Conservation (phyloP, 768 basidiomycete genomes). For the Pisolithus orientalis region DNA sequence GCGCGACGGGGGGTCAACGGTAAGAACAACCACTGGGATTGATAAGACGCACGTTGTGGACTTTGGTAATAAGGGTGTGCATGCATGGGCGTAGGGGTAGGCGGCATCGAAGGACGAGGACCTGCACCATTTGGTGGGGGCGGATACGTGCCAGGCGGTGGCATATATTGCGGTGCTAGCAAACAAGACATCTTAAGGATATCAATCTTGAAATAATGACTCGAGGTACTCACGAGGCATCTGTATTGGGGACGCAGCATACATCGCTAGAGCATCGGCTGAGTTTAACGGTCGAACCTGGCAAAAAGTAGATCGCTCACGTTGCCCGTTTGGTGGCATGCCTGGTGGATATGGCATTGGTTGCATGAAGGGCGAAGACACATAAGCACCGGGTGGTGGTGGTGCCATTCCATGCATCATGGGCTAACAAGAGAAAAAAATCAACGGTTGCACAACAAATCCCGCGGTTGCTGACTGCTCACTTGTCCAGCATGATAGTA, state of each 20-base stretch:
- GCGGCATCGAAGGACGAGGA: conserved; percentile 85
- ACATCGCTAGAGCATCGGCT: conserved; percentile 53
- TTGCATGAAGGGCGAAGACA: conserved; percentile 78
- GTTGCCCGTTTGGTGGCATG: conserved; percentile 72
- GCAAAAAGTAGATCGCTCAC: conserved; percentile 8
- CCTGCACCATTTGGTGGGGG: conserved; percentile 73
- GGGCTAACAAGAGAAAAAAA: conserved; percentile 34
- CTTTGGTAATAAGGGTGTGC: conserved; percentile 88
- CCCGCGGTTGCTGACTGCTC: neutral
- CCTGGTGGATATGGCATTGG: conserved; percentile 77
- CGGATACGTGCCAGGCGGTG: conserved; percentile 69
- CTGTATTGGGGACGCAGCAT: conserved; percentile 75
- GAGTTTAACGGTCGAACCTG: neutral
- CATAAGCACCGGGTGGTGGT: conserved; percentile 74
- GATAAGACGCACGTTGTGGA: conserved; percentile 61
- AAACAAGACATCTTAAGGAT: conserved; percentile 5
- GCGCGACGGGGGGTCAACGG: conserved; percentile 19
- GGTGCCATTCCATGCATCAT: conserved; percentile 86
- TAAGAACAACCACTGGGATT: conserved; percentile 16
- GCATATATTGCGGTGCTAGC: conserved; percentile 73
- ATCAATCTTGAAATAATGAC: neutral
- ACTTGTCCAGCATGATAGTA: conserved; percentile 81
- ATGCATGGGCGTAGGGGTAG: conserved; percentile 81
- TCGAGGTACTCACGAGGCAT: conserved; percentile 68
- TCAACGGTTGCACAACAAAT: neutral